Conservation (phyloP, 1,284 basidiomycete genomes). For the Cutaneotrichosporon sp. region DNA sequence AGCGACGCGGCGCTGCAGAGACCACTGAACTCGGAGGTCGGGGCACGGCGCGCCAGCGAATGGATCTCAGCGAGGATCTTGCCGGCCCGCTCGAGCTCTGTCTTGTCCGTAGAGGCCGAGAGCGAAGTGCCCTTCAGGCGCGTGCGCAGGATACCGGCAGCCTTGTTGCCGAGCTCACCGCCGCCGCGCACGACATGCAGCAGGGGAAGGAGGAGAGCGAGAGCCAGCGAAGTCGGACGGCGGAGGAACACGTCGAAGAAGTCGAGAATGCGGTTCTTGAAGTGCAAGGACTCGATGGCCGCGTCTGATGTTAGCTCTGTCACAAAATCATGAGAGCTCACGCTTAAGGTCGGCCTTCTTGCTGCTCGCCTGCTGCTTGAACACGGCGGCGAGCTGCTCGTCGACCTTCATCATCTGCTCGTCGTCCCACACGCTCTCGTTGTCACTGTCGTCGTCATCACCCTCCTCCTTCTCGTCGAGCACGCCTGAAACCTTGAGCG, state of each 20-base stretch:
- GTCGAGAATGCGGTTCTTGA: conserved; percentile 92
- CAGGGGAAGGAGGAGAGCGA: conserved; percentile 72
- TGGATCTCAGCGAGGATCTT: conserved; percentile 69
- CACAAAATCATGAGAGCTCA: neutral
- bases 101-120: conserved; percentile 59
- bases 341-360: conserved; percentile 29
- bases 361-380: conserved; percentile 61
- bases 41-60: conserved; percentile 65
- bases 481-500: conserved; percentile 70
- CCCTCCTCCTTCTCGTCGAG: conserved; percentile 50
- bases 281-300: conserved; percentile 72
- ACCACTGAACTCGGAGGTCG: conserved; percentile 64
- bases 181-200: conserved; percentile 65
- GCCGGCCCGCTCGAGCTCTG: conserved; percentile 50
- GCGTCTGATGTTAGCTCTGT: conserved; percentile 33
- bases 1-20: conserved; percentile 69
- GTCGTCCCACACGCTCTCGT: conserved; percentile 80
- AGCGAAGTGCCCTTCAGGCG: conserved; percentile 58
- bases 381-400: conserved; percentile 85
- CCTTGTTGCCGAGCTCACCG: conserved; percentile 79
- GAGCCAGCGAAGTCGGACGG: conserved; percentile 68
- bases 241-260: conserved; percentile 80
- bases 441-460: conserved; percentile 39
- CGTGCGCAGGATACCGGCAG: conserved; percentile 70
- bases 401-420: conserved; percentile 98